Conservation (phyloP, 306 rosid genomes). For the Medicago lupulina region DNA sequence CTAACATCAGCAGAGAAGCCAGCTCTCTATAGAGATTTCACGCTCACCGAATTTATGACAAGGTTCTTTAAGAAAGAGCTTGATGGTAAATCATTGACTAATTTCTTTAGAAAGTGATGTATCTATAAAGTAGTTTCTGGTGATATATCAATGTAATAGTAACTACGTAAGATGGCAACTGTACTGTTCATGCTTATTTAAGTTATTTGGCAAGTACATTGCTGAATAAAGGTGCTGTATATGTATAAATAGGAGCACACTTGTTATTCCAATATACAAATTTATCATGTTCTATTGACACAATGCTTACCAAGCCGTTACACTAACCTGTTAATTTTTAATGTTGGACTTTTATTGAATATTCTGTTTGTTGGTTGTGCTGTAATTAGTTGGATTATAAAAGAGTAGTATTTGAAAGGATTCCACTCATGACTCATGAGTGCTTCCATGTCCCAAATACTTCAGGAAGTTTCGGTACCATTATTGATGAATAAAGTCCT, state of each 20-base stretch:
- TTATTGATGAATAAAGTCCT: too few species aligned
- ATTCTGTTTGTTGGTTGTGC: too few species aligned
- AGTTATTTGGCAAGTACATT: too few species aligned
- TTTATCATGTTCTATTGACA: too few species aligned
- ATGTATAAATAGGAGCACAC: not conserved
- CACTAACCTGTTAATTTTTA: too few species aligned
- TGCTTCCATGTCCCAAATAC: too few species aligned
- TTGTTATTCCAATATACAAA: not conserved
- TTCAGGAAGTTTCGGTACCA: too few species aligned
- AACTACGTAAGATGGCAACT: not conserved
- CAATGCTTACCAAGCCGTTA: too few species aligned
- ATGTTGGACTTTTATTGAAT: too few species aligned
- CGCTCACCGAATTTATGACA: slow-evolving; percentile 53
- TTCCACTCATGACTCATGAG: too few species aligned
- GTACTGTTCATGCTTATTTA: too few species aligned
- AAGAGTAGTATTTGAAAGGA: not conserved
- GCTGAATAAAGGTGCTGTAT: not conserved
- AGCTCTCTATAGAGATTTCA: slow-evolving; percentile 54
- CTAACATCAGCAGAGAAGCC: slow-evolving; percentile 62
- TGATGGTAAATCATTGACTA: slow-evolving; percentile 67
- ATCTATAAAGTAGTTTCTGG: not conserved
- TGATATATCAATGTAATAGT: not conserved
- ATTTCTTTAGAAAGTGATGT: slow-evolving; percentile 53
- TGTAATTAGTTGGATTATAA: slow-evolving; percentile 12
- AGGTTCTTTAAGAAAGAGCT: slow-evolving; percentile 68